These are phyloP conservation scores for Salix exigua DNA, from an alignment of 345 rosid species.

Conservation along the genomic window DNA sequence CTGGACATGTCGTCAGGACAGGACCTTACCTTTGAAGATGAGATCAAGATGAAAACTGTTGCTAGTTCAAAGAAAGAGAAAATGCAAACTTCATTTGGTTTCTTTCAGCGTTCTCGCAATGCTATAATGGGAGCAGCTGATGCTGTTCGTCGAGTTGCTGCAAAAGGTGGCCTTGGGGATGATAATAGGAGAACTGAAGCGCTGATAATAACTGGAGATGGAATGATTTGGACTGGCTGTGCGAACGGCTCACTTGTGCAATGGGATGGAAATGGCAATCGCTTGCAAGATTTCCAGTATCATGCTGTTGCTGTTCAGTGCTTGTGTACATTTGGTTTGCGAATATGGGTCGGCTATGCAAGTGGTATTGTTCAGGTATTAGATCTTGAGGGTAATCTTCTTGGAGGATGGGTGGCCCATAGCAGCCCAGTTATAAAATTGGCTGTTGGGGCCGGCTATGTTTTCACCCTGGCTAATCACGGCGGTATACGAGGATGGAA, in stretches of 20 bases:
- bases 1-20: constrained; percentile 42
- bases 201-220: constrained; percentile 62
- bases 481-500: constrained; percentile 95
- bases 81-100: constrained; percentile 50
- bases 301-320: constrained; percentile 71
- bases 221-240: constrained; percentile 90
- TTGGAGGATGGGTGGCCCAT: constrained; percentile 81
- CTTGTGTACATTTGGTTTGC: constrained; percentile 70
- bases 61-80: constrained; percentile 79
- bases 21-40: constrained; percentile 50
- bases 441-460: constrained; percentile 61
- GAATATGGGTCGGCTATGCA: constrained; percentile 77
- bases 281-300: constrained; percentile 60
- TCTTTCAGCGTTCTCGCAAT: constrained; percentile 95
- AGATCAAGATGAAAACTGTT: constrained; percentile 63
- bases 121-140: constrained; percentile 99
- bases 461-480: constrained; percentile 87
- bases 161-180: constrained; percentile 76
- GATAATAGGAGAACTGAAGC: constrained; percentile 87
- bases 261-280: constrained; percentile 89
- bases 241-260: constrained; percentile 78
- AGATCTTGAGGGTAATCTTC: constrained; percentile 78
- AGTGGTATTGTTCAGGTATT: constrained; percentile 77
- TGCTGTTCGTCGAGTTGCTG: constrained; percentile 90
- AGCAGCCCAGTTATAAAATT: constrained; percentile 74